phyloP scores from a whole-genome alignment of 805 yeast species.

The Debaryomyces prosopidis region DNA sequence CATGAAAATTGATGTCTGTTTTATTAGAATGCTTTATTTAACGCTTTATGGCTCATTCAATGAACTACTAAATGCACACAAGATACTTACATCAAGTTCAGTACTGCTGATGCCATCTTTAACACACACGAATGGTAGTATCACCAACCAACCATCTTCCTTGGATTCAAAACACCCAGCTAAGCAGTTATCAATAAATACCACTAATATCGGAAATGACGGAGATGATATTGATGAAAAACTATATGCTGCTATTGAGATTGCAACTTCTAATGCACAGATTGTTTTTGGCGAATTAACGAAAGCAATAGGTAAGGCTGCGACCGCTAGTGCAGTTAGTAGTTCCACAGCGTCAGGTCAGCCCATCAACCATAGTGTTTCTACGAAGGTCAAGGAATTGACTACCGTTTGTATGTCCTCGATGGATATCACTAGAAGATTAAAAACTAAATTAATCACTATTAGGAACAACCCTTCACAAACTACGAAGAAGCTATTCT shows the following conservation, averaged over 20 bases:
- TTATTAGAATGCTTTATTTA: conserved; percentile 62
- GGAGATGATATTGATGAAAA: conserved; percentile 62
- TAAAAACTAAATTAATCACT: conserved; percentile 54
- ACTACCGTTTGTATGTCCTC: conserved; percentile 76
- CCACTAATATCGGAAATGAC: conserved; percentile 12
- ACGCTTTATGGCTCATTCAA: conserved; percentile 62
- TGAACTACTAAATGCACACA: conserved; percentile 69
- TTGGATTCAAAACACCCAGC: conserved; percentile 2
- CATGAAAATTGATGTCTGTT: conserved; percentile 61
- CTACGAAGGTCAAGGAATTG: conserved; percentile 71
- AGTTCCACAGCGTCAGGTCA: conserved; percentile 17
- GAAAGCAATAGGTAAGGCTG: conserved; percentile 64
- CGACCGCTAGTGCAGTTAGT: conserved; percentile 44
- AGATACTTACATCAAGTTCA: conserved; percentile 21
- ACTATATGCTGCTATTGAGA: conserved; percentile 60
- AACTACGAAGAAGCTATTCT: conserved; percentile 61
- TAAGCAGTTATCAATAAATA: conserved; percentile 21
- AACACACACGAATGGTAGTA: background rate
- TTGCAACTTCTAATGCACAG: conserved; percentile 68
- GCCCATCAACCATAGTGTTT: conserved; percentile 42
- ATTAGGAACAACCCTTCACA: conserved; percentile 49
- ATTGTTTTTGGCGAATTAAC: conserved; percentile 77
- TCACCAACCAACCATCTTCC: background rate
- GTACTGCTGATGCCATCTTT: background rate
- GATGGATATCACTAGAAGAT: conserved; percentile 75